Conservation (phyloP, 2,329 filamentous ascomycete genomes). For the Colletotrichum cuscutae region DNA sequence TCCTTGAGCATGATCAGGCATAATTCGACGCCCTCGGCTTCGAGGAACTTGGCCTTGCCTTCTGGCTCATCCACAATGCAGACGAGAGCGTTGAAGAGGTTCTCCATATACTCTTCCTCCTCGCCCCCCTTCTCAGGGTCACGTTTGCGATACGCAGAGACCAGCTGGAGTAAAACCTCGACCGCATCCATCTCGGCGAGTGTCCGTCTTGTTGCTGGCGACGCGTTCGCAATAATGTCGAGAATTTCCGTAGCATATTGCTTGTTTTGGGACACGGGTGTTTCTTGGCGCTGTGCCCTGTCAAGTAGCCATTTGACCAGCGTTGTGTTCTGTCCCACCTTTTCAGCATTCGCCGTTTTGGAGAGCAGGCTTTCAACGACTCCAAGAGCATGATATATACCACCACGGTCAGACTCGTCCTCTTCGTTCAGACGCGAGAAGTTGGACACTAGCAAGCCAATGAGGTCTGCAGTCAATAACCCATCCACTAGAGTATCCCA, state of each 20-base stretch:
- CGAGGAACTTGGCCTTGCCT: conserved; percentile 85
- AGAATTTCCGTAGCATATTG: conserved; percentile 94
- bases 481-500: conserved; percentile 82
- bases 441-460: conserved; percentile 81
- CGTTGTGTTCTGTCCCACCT: conserved; percentile 74
- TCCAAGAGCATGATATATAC: conserved; percentile 85
- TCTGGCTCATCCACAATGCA: conserved; percentile 79
- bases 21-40: conserved; percentile 92
- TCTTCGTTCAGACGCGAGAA: conserved; percentile 82
- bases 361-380: conserved; percentile 90
- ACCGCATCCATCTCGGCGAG: conserved; percentile 76
- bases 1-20: conserved; percentile 92
- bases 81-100: conserved; percentile 87
- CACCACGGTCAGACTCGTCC: conserved; percentile 77
- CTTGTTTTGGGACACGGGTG: conserved; percentile 84
- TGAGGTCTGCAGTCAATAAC: conserved; percentile 74
- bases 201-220: conserved; percentile 70
- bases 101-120: conserved; percentile 95
- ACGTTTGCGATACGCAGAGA: conserved; percentile 84
- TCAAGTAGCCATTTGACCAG: conserved; percentile 82
- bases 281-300: conserved; percentile 77
- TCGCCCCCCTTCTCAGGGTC: conserved; percentile 88
- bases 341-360: conserved; percentile 73
- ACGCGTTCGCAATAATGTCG: conserved; percentile 86
- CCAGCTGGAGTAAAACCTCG: conserved; percentile 83